These are phyloP conservation scores for Fusarium brevicatenulatum DNA, from an alignment of 2,329 filamentous ascomycete genomes.

Conservation along the genomic window DNA sequence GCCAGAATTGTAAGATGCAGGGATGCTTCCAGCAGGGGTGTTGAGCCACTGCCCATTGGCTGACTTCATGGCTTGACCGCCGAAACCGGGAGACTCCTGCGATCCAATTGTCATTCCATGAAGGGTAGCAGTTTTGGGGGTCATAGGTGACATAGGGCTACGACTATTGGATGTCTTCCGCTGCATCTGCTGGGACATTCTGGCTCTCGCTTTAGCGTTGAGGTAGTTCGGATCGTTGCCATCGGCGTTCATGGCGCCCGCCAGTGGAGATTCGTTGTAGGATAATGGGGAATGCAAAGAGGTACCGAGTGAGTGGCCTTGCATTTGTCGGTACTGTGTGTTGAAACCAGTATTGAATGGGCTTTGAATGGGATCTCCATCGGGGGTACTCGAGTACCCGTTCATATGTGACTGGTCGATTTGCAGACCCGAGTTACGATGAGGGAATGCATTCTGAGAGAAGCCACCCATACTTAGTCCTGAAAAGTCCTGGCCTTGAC, in stretches of 20 bases:
- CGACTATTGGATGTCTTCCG: conserved; percentile 78
- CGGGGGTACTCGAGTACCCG: conserved; percentile 90
- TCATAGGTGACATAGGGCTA: conserved; percentile 72
- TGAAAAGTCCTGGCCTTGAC: conserved; percentile 66
- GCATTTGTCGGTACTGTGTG: conserved; percentile 79
- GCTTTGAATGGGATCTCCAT: conserved; percentile 90
- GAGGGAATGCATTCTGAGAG: conserved; percentile 61
- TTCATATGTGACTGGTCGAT: conserved; percentile 74
- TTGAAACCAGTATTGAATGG: conserved; percentile 85
- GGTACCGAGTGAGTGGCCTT: conserved; percentile 65
- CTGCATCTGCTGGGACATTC: conserved; percentile 71
- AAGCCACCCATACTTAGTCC: conserved; percentile 67
- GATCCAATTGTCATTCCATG: conserved; percentile 74
- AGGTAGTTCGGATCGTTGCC: conserved; percentile 65
- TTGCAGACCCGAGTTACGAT: conserved; percentile 60
- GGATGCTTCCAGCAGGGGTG: conserved; percentile 79
- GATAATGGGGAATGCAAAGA: conserved; percentile 57
- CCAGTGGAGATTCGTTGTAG: conserved; percentile 53
- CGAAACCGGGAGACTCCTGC: conserved; percentile 76
- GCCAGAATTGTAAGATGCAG: conserved; percentile 88
- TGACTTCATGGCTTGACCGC: conserved; percentile 84
- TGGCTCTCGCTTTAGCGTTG: conserved; percentile 69
- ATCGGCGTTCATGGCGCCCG: conserved; percentile 62
- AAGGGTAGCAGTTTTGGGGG: conserved; percentile 84
- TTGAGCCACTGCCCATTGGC: conserved; percentile 91